Base-by-base conservation (phyloP, 225 moss, liverwort and hornwort species). In the Ulota crispa region DNA sequence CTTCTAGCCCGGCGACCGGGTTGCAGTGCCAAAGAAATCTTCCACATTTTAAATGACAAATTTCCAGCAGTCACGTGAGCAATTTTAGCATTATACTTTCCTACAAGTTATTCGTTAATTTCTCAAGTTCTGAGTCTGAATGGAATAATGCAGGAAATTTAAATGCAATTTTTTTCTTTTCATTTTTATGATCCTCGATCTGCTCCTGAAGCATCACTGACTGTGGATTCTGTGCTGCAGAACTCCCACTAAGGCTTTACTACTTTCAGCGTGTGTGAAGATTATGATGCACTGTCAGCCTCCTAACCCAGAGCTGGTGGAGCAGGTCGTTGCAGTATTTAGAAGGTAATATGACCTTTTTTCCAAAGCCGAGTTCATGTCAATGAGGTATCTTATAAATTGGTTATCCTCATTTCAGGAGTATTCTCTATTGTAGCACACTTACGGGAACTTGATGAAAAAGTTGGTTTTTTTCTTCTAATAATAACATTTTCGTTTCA, bases 241-340 rank as follows among this genome's bases (percentile, higher is more conserved):
- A 83, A 94, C 92, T 75, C 83, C 94, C 75, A 92, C 97, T 9
- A 98, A 95, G 86, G 95, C 95, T 39, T 88, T 98, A 82, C 83
- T 98, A 68, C 82, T 98, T 31, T 98, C 95, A 78, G 93, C 97
- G 10, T 95, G 92, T 87, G 93, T 95, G 85, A 98, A 98, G 81
- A 87, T 98, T 54, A 73, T 93, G 84, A 93, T 98, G 95, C 97
- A 98, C 75, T 95, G 94, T 36, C 97, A 95, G 64, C 97, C 97
- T 80, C 88, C 95, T n/a, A 87, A 92, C 64, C 86, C 91, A 10
- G 97, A 98, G 87, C 87, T 98, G 78, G 91, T 87, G 85, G 94
- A 94, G 52, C 89, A 90, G 50, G 92, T 94, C 62, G 72, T 94
- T 71, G 86, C 91, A 37, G 91, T 98, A 31, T 98, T 98, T 75